Conservation (phyloP, 2,329 filamentous ascomycete species). For the Colletotrichum filicis region DNA sequence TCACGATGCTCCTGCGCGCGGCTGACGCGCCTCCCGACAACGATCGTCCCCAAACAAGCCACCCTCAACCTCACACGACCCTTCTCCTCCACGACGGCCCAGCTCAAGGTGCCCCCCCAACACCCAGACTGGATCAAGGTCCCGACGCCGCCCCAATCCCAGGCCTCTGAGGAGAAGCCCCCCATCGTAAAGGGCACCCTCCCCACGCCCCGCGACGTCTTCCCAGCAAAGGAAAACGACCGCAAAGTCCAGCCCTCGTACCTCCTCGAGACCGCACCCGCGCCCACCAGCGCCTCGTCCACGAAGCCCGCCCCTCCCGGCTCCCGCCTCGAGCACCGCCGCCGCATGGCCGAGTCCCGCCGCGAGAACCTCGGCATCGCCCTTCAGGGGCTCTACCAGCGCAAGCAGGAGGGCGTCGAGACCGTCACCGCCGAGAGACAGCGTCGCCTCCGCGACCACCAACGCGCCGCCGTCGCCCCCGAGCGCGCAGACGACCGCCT, state of each 20-base stretch:
- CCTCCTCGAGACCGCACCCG: constrained; percentile 67
- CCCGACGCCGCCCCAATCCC: constrained; percentile 81
- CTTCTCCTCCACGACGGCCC: constrained; percentile 46
- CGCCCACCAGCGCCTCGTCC: constrained; percentile 56
- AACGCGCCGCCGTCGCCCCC: constrained; percentile 66
- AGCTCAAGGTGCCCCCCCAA: constrained; percentile 71
- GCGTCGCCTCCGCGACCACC: constrained; percentile 53
- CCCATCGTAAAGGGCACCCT: constrained; percentile 78
- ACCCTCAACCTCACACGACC: constrained; percentile 37
- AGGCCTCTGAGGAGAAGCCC: constrained; percentile 66
- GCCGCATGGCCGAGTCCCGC: constrained; percentile 76
- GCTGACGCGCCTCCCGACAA: constrained; percentile 27
- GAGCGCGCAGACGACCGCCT: constrained; percentile 81
- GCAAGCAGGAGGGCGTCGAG: constrained; percentile 64
- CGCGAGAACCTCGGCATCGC: constrained; percentile 79
- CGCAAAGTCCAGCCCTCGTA: constrained; percentile 73
- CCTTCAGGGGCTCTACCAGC: constrained; percentile 74
- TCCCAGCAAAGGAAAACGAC: constrained; percentile 66
- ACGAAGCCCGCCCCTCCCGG: constrained; percentile 48
- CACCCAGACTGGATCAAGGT: constrained; percentile 89
- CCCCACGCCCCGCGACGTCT: constrained; percentile 85
- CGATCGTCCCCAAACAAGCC: constrained; percentile 9
- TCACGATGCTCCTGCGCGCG: constrained; percentile 34
- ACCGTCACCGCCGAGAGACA: constrained; percentile 55
- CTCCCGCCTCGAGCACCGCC: constrained; percentile 69